A percentile compares a stretch with the other conserved stretches of the same genome.
Evolutionary conservation across 371 early-diverging fungal genomes (phyloP).

Genomic region (Mortierella sp.): DNA sequence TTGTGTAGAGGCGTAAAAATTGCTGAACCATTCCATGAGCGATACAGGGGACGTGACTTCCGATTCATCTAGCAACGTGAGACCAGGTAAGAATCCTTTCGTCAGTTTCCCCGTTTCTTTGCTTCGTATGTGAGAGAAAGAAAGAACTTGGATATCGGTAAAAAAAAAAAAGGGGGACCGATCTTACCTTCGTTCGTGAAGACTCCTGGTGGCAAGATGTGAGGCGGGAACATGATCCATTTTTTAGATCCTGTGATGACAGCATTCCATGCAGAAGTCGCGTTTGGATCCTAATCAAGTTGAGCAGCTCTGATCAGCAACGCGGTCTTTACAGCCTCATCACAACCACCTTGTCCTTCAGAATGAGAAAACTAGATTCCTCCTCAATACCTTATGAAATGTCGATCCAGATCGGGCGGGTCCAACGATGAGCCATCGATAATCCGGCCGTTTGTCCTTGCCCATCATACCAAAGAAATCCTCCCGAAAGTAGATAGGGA

Average conservation of each 20-base stretch:
- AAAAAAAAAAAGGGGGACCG: no score
- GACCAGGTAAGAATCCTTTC: no score
- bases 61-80: conserved; percentile 62
- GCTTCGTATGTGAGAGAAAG: no score
- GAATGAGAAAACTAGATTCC: no score
- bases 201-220: conserved; percentile 74
- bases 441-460: conserved; percentile 65
- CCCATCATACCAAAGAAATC: conserved; percentile 68
- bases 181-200: conserved; percentile 60
- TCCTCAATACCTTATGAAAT: conserved; percentile 64
- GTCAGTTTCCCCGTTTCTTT: no score
- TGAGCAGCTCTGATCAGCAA: no score
- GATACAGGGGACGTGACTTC: conserved; percentile 77
- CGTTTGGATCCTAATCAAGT: conserved; percentile 66
- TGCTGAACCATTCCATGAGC: conserved; percentile 72
- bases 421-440: conserved; percentile 78
- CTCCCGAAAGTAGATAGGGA: conserved; percentile 68
- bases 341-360: no score
- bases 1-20: conserved; percentile 56
- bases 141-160: no score
- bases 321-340: no score
- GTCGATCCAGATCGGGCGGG: conserved; percentile 71
- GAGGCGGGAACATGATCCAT: conserved; percentile 72
- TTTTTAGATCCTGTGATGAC: conserved; percentile 70
- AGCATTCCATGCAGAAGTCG: conserved; percentile 79